Base-by-base conservation (phyloP, 495 filamentous ascomycete genomes). In the Lasiosphaeriaceae sp. region DNA sequence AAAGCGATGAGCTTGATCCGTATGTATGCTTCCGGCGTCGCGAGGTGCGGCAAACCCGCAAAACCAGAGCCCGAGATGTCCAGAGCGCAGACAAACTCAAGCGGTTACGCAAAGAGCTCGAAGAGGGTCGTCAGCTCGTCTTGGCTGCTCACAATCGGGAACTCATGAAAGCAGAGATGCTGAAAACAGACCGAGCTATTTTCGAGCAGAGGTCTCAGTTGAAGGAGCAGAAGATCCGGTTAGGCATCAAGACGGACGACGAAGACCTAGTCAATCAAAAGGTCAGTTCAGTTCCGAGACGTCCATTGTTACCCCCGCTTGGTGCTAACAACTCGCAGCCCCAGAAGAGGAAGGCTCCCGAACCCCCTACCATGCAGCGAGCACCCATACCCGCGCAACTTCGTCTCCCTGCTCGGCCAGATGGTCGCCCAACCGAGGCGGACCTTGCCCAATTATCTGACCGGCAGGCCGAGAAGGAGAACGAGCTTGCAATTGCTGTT, bases 11-110 rank as follows among this genome's bases (percentile, higher is more conserved):
- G 62, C 82, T 88, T 61, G 94, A 98, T 74, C 95, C 94, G 52
- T 98, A 95, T 70, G 92, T 98, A 69, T 98, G 94, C 76, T 98
- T 98, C 82, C 86, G 94, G 58, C 88, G 95, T 53, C 89, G 95
- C 45, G 94, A 98, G 71, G 90, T 96, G 34, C 90, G 94, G 41
- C 90, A 94, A 70, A 90, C 90, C 48, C 87, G 94, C 61, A 97
- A 97, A 75, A 98, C 94, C 31, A 86, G 94, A 65, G 89, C 90
- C 47, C 82, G 94, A 65, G 95, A 97, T 78, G 89, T 90, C 17
- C 92, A 96, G 66, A 92, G 90, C 62, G 89, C 87, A 51, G 94
- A 98, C 65, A 97, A 96, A 71, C 81, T 98, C 59, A 92, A 92
- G 76, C 88, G 88, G 64, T 77, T 98, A 61, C 84, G 94, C 58